Percentiles rank a stretch among this genome's conserved stretches.
These are phyloP conservation scores for Insectozyma bohioensis DNA, from an alignment of 1,139 yeast species.

Conservation along the genomic window DNA sequence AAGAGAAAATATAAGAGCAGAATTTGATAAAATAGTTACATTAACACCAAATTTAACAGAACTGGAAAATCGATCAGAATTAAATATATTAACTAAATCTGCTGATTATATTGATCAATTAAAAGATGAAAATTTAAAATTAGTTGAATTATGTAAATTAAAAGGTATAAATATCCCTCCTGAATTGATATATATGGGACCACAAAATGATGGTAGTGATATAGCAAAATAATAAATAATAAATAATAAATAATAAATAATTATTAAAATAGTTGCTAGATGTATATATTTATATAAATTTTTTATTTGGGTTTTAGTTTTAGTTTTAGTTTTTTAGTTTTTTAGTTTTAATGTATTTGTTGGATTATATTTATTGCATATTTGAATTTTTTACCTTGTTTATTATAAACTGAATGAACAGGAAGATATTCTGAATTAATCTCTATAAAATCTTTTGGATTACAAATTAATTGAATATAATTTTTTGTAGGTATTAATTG, in stretches of 20 bases:
- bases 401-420: constrained; percentile 22
- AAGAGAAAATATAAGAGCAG: constrained; percentile 47
- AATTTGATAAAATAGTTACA: constrained; percentile 44
- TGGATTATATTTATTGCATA: constrained; percentile 11
- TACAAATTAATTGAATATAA: constrained; percentile 13
- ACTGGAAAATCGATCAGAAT: constrained; percentile 46
- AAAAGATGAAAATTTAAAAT: constrained; percentile 37
- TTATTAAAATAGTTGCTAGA: neutral
- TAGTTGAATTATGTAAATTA: constrained; percentile 33
- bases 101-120: constrained; percentile 47
- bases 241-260: too few species aligned
- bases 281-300: constrained; percentile 2
- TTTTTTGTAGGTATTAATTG: neutral
- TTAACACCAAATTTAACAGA: constrained; percentile 44
- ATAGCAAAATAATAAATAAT: constrained; percentile 13
- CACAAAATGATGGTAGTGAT: constrained; percentile 23
- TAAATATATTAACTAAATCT: constrained; percentile 45
- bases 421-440: constrained; percentile 25
- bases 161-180: constrained; percentile 41
- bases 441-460: constrained; percentile 4
- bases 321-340: too few species aligned
- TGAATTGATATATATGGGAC: constrained; percentile 40
- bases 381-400: constrained; percentile 19
- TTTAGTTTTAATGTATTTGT: constrained; percentile 1
- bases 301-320: too few species aligned